These are phyloP conservation scores for Zygosaccharomyces siamensis DNA, from an alignment of 805 yeast genomes.

Conservation along the genomic window DNA sequence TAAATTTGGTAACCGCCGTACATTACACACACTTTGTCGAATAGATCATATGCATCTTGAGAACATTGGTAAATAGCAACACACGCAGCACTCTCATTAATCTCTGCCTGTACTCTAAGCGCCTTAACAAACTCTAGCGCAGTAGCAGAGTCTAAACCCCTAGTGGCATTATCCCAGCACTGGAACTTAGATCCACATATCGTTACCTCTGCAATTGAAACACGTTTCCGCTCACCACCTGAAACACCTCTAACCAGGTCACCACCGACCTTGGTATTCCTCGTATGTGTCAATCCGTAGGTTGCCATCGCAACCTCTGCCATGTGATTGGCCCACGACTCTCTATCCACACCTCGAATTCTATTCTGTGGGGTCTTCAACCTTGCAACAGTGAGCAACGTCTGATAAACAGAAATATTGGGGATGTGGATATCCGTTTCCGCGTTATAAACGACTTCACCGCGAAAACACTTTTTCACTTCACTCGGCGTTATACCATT, in stretches of 20 bases:
- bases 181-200: slow-evolving; percentile 59
- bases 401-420: slow-evolving; percentile 60
- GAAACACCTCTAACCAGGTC: slow-evolving; percentile 68
- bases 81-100: slow-evolving; percentile 50
- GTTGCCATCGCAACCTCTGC: slow-evolving; percentile 50
- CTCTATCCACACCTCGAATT: slow-evolving; percentile 53
- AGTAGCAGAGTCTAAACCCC: slow-evolving; percentile 82
- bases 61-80: slow-evolving; percentile 70
- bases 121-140: slow-evolving; percentile 71
- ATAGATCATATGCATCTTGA: slow-evolving; percentile 57
- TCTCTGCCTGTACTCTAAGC: slow-evolving; percentile 54
- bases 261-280: slow-evolving; percentile 55
- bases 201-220: slow-evolving; percentile 74
- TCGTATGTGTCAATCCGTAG: slow-evolving; percentile 58
- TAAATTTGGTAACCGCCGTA: slow-evolving; percentile 59
- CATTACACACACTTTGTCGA: slow-evolving; percentile 58
- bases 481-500: slow-evolving; percentile 52
- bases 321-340: slow-evolving; percentile 48
- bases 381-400: slow-evolving; percentile 57
- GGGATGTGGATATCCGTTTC: slow-evolving; percentile 68
- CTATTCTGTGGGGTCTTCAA: slow-evolving; percentile 60
- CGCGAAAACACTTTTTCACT: slow-evolving; percentile 51
- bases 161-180: slow-evolving; percentile 79
- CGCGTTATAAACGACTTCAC: slow-evolving; percentile 67
- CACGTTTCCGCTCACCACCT: slow-evolving; percentile 85